A percentile compares a stretch with the other conserved stretches of the same genome.
Conservation (phyloP, 2,329 filamentous ascomycete species). For the Trichoderma afroharzianum region DNA sequence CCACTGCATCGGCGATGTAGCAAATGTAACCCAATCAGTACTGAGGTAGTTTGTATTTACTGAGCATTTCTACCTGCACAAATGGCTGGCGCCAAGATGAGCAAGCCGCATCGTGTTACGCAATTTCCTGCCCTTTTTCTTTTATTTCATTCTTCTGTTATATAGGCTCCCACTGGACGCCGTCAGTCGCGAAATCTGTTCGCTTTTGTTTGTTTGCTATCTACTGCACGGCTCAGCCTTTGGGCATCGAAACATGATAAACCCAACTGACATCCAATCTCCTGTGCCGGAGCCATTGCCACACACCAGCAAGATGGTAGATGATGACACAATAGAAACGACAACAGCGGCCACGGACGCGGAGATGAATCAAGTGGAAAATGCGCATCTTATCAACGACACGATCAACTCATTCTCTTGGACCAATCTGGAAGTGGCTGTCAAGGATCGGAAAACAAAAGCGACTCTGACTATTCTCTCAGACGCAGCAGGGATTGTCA, state of each 20-base stretch:
- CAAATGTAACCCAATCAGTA: background rate
- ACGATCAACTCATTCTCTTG: background rate
- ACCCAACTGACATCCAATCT: background rate
- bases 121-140: background rate
- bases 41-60: background rate
- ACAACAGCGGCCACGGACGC: background rate
- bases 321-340: background rate
- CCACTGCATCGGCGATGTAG: background rate
- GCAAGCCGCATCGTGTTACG: background rate
- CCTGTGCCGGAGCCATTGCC: background rate
- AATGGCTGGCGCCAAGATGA: background rate
- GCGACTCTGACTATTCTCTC: background rate
- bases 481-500: constrained; percentile 11
- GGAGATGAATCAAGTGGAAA: background rate
- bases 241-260: background rate
- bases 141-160: background rate
- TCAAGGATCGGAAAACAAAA: background rate
- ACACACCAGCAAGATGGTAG: background rate
- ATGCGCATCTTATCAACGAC: background rate
- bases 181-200: background rate
- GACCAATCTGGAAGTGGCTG: background rate
- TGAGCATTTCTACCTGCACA: background rate
- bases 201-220: background rate
- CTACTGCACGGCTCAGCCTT: background rate
- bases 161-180: background rate